A percentile compares a stretch with the other conserved stretches of the same genome.
phyloP scores from a whole-genome alignment of 1,139 yeast species.

The Saccharomyces hybrid region DNA sequence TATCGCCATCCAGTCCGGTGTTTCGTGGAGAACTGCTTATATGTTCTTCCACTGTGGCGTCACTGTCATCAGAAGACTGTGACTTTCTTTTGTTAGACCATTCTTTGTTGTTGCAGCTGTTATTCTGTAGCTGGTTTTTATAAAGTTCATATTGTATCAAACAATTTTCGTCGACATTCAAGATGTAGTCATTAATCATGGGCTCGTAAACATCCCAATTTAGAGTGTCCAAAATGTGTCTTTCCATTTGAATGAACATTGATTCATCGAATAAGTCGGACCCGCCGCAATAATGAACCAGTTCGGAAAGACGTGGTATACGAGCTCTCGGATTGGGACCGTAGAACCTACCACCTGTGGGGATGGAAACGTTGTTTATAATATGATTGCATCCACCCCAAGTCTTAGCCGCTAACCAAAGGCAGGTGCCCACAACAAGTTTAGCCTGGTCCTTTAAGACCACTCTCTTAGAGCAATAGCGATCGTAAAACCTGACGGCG shows the following conservation, averaged over 20 bases:
- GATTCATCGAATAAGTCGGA: constrained; percentile 72
- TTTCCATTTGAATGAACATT: constrained; percentile 94
- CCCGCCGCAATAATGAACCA: constrained; percentile 53
- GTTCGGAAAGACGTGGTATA: constrained; percentile 55
- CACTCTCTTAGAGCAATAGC: constrained; percentile 84
- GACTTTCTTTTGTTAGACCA: constrained; percentile 20
- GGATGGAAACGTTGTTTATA: constrained; percentile 51
- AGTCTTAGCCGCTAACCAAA: constrained; percentile 89
- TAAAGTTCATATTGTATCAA: constrained; percentile 34
- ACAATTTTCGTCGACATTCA: constrained; percentile 37
- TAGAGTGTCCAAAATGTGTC: constrained; percentile 74
- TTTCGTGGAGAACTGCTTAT: background rate
- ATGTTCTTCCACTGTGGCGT: constrained; percentile 26
- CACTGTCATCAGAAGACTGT: constrained; percentile 25
- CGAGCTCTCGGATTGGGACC: constrained; percentile 65
- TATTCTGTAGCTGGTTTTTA: constrained; percentile 31
- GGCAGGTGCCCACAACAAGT: constrained; percentile 83
- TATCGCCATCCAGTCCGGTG: constrained; percentile 7
- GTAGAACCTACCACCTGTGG: constrained; percentile 50
- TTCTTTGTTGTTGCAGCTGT: constrained; percentile 22
- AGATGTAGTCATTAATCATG: constrained; percentile 46
- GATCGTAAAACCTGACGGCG: constrained; percentile 61
- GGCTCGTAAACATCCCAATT: constrained; percentile 72
- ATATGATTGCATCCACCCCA: constrained; percentile 69
- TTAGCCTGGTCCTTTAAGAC: constrained; percentile 89